These are phyloP conservation scores for Aspergillus tubingensis DNA, from an alignment of 2,329 filamentous ascomycete species.

Conservation along the genomic window DNA sequence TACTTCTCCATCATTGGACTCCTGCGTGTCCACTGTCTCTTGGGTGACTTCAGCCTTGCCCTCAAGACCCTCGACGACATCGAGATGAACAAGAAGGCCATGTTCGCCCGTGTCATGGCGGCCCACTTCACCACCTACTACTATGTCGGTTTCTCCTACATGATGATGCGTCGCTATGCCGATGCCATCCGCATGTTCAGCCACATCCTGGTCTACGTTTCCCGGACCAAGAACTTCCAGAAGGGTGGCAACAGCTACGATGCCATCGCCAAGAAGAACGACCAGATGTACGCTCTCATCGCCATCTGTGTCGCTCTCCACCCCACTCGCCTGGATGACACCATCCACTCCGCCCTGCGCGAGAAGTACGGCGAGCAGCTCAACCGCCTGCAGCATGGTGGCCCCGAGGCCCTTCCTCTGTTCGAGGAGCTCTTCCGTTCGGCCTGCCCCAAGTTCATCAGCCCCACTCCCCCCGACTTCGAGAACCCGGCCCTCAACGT, in stretches of 20 bases:
- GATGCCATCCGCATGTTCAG: constrained; percentile 99
- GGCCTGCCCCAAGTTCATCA: constrained; percentile 99
- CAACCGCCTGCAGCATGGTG: constrained; percentile 91
- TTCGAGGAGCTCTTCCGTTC: constrained; percentile 98
- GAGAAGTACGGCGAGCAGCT: constrained; percentile 99
- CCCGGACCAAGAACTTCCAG: constrained; percentile 99
- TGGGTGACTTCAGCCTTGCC: constrained; percentile 96
- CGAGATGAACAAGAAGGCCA: constrained; percentile 99
- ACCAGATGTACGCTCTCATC: constrained; percentile 99
- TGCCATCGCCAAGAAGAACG: constrained; percentile 99
- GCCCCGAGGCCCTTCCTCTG: constrained; percentile 89
- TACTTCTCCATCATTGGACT: constrained; percentile 99
- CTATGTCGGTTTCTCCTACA: constrained; percentile 99
- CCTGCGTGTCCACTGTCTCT: constrained; percentile 89
- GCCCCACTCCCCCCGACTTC: constrained; percentile 93
- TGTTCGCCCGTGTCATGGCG: constrained; percentile 99
- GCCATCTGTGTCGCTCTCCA: constrained; percentile 99
- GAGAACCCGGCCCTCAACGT: constrained; percentile 95
- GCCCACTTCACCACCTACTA: constrained; percentile 99
- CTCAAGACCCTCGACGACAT: constrained; percentile 99
- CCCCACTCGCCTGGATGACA: constrained; percentile 95
- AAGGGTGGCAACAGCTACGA: constrained; percentile 90
- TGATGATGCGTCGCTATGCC: constrained; percentile 99
- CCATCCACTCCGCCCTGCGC: constrained; percentile 94
- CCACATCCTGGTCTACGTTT: constrained; percentile 99